A percentile compares a stretch with the other conserved stretches of the same genome.
Evolutionary conservation across 2,329 filamentous ascomycete genomes (phyloP).

Genomic region (Apiospora hydei): DNA sequence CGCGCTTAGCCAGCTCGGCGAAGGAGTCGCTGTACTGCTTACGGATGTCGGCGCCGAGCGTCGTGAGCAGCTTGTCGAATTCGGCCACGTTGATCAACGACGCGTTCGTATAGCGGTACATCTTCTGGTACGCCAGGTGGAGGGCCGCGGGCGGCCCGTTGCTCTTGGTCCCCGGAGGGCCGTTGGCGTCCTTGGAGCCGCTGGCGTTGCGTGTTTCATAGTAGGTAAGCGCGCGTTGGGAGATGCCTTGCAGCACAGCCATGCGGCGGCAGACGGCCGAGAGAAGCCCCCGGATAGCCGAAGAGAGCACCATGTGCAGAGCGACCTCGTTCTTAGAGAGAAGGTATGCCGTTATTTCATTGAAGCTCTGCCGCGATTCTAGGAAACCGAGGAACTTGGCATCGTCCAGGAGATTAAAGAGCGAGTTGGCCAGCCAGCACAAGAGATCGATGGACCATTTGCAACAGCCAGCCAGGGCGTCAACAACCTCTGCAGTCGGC

Average conservation of each 20-base stretch:
- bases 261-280: constrained; percentile 72
- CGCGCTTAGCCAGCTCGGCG: constrained; percentile 51
- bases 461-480: constrained; percentile 75
- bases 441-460: constrained; percentile 81
- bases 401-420: constrained; percentile 64
- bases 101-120: constrained; percentile 58
- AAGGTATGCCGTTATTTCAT: constrained; percentile 59
- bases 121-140: constrained; percentile 62
- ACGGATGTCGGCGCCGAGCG: constrained; percentile 57
- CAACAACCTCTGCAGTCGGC: constrained; percentile 67
- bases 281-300: constrained; percentile 76
- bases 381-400: constrained; percentile 58
- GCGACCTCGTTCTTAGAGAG: constrained; percentile 63
- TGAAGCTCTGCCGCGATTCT: constrained; percentile 50
- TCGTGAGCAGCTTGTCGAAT: constrained; percentile 67
- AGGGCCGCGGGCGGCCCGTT: constrained; percentile 58
- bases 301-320: constrained; percentile 73
- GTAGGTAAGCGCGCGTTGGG: constrained; percentile 57
- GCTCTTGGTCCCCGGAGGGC: constrained; percentile 41
- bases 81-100: constrained; percentile 65
- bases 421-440: constrained; percentile 65
- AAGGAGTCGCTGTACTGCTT: constrained; percentile 56
- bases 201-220: constrained; percentile 51
- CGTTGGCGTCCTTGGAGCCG: constrained; percentile 51
- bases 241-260: constrained; percentile 60